Evolutionary conservation across 805 yeast genomes (phyloP), one percentile per base, ranked within the genome.

Genomic region (Kodamaea lidongshanica): DNA sequence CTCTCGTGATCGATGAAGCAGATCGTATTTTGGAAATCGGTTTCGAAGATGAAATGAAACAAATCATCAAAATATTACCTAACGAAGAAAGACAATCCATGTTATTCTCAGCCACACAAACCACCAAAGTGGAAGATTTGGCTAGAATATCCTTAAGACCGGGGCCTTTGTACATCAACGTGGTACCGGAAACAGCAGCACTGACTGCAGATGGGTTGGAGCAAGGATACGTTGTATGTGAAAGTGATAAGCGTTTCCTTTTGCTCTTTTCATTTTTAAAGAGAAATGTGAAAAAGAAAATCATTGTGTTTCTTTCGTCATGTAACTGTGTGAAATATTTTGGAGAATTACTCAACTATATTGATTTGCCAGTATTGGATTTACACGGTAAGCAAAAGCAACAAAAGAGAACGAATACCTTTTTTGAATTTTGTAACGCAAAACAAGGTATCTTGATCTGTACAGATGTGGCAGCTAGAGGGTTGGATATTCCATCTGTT

Each of bases 401-500:
- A 65, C 96, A 89, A 58, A 92, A 92, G 70, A 77, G 99, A 57
- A 92, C 98, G 30, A 92, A 92, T 61, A 92, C 99, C 5, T 92
- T 92, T 56, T 89, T 89, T 55, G 98, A 92, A 65, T 92, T 92
- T 61, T 86, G 97, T 67, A 92, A 92, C 50, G 97, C 98, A 36
- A 87, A 81, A 47, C 84, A 79, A 52, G 98, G 98, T 27, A 88
- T 84, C 25, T 61, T 92, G 48, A 71, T 92, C 33, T 92, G 97
- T 65, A 92, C 99, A 1, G 98, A 92, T 60, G 98, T 92, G 44
- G 99, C 98, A 18, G 98, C 99, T 13, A 79, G 99, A 71, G 99
- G 99, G 14, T 74, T 92, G 44, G 99, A 92, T 67, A 92, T 92
- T 46, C 99, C 99, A 32, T 80, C 94, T 16, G 98, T 92, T 33